Evolutionary conservation across 345 rosid genomes (phyloP), one percentile per base, ranked within the genome.

Genomic region (Rubroshorea leprosula): DNA sequence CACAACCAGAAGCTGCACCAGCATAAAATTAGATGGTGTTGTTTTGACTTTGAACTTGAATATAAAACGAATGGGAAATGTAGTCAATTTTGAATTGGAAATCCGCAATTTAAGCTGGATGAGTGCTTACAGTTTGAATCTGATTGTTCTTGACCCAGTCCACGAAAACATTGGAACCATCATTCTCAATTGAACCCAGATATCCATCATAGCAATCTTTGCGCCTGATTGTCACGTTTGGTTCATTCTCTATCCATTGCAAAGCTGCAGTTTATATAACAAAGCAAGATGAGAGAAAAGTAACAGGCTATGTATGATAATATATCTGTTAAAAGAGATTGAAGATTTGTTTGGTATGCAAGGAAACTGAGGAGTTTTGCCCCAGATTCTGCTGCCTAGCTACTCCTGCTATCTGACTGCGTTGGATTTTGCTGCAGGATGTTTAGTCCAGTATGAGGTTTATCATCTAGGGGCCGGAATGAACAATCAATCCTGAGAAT

Each of bases 201-300:
- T 81, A 87, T 44, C 97, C 99, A 69, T 93, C 78, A 49, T 84
- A 55, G 54, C 97, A 87, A 64, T 82, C 90, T 68, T 93, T 93
- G 62, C 74, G 51, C 72, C 79, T 80, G 59, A 93, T 77, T 24
- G 90, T 85, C 10, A 50, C 97, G 73, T 74, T 72, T 1, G 71
- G 55, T 56, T 90, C 89, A 21, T 70, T 73, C 68, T 85, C 92
- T 66, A 90, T 72, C 95, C 92, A 93, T 58, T 80, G 56, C 25
- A 93, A 69, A 47, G 75, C 99, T 93, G 68, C 62, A 51, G 46
- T 49, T 55, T 7, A 23, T 2, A 58, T 23, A 15, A 19, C 26
- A n/a, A 14, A 51, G 10, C 6, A 23, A 49, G 16, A 2, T 10
- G 17, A 23, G 19, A 50, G 6, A n/a, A 50, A 2, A 50, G 5